Percentiles rank a stretch among this genome's conserved stretches.
These are phyloP conservation scores for Lachancea mirantina DNA, from an alignment of 805 yeast species.

Conservation along the genomic window DNA sequence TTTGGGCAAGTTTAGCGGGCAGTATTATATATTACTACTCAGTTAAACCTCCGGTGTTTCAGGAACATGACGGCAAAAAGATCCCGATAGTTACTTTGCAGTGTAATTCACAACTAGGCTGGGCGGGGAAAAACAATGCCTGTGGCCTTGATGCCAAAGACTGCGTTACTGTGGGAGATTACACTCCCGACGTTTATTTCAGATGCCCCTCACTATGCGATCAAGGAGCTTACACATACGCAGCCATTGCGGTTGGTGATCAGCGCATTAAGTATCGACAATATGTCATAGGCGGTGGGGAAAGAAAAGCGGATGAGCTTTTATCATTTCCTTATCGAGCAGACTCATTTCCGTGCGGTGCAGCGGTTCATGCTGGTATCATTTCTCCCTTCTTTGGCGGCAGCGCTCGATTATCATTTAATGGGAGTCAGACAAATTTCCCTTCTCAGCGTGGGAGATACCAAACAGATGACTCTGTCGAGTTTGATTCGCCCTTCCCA, in stretches of 20 bases:
- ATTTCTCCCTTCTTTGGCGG: slow-evolving; percentile 74
- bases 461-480: slow-evolving; percentile 44
- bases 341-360: slow-evolving; percentile 84
- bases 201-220: slow-evolving; percentile 89
- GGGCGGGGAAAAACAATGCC: slow-evolving; percentile 68
- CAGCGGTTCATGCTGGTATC: slow-evolving; percentile 82
- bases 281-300: slow-evolving; percentile 74
- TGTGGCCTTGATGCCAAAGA: slow-evolving; percentile 69
- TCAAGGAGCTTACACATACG: slow-evolving; percentile 66
- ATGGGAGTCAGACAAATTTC: slow-evolving; percentile 47
- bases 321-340: slow-evolving; percentile 67
- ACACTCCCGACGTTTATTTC: slow-evolving; percentile 46
- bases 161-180: slow-evolving; percentile 44
- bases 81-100: slow-evolving; percentile 35
- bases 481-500: slow-evolving; percentile 68
- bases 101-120: slow-evolving; percentile 32
- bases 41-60: slow-evolving; percentile 34
- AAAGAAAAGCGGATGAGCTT: slow-evolving; percentile 18
- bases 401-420: slow-evolving; percentile 55
- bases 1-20: slow-evolving; percentile 41
- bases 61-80: slow-evolving; percentile 15
- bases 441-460: slow-evolving; percentile 41
- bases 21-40: slow-evolving; percentile 41
- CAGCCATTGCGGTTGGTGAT: slow-evolving; percentile 68
- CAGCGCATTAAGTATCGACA: slow-evolving; percentile 61